These are phyloP conservation scores for Leccinum arenicola DNA, from an alignment of 768 basidiomycete genomes.

Conservation along the genomic window DNA sequence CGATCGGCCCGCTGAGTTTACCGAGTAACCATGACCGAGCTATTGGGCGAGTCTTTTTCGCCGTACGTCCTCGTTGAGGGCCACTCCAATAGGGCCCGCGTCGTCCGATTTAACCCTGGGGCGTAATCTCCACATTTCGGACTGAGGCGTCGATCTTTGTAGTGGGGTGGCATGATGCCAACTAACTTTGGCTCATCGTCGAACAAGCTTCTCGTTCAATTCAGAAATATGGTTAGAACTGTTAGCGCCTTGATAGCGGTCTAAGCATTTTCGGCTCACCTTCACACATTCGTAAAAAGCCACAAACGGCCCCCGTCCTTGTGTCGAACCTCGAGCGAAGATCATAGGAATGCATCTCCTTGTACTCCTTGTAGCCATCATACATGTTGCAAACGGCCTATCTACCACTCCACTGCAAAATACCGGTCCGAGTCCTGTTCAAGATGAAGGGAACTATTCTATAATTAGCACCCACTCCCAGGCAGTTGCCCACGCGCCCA, in stretches of 20 bases:
- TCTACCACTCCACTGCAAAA: neutral
- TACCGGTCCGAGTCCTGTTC: neutral
- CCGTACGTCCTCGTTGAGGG: conserved; percentile 8
- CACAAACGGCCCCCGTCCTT: neutral
- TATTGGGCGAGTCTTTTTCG: conserved; percentile 25
- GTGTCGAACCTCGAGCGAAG: neutral
- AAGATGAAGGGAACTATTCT: neutral
- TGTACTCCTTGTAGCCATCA: neutral
- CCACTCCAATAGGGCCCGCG: neutral
- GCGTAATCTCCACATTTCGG: neutral
- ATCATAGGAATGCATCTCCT: neutral
- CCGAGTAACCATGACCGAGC: neutral
- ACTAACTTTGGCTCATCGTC: neutral
- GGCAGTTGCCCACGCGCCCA: neutral
- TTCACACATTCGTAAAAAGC: neutral
- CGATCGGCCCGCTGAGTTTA: conserved; percentile 18
- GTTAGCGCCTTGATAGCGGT: neutral
- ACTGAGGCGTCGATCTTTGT: neutral
- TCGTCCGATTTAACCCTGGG: neutral
- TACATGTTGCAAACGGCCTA: neutral
- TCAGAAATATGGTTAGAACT: neutral
- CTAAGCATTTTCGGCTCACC: no score
- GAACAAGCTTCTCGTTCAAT: neutral
- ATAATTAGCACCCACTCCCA: conserved; percentile 1
- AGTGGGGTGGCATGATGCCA: neutral